Base-by-base conservation (phyloP, 2,329 filamentous ascomycete species). In the Ophiostoma populinum region DNA sequence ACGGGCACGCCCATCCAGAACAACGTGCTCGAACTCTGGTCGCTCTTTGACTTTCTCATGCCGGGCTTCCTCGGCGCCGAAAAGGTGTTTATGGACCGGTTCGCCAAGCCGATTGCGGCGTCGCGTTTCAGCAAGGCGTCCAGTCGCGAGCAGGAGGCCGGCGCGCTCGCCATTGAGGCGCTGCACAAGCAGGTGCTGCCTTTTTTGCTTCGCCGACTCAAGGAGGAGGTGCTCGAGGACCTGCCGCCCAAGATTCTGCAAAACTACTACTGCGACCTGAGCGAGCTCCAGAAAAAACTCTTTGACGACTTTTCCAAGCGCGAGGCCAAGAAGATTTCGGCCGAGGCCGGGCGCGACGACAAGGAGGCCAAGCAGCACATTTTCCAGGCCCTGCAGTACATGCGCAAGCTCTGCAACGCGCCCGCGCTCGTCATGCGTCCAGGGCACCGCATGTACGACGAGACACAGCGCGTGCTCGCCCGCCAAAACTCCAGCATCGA, bases 361-460 rank as follows among this genome's bases (percentile, higher is more conserved):
- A 92, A 92, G 52, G 82, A 92, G 42, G 77, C 85, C 45, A 98
- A 98, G 55, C 81, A 92, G 53, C 90, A 98, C 55, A 98, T 98
- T 46, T 98, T 98, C 78, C 87, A 95, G 54, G 90, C 92, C 4
- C 59, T 98, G 29, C 92, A 98, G 53, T 98, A 98, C 58, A 98
- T 98, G 92, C 83, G 92, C 41, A 95, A 95, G 59, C 71, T 98
- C 6, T 98, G 90, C 67, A 98, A 98, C 53, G 94, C 90, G 3
- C 90, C 90, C 0, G 85, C 90, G 0, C 67, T 98, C 44, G 90
- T 98, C 8, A 82, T 98, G 66, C 95, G 94, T 51, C 85, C 90
- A 35, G 82, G 75, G 13, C 87, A 92, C 56, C 82, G 79, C 51
- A 72, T 90, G 43, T 98, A 93, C 53, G 80, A 83, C 12, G 77